Evolutionary conservation across 2,329 filamentous ascomycete species (phyloP).

Genomic region (Neofusicoccum parvum): DNA sequence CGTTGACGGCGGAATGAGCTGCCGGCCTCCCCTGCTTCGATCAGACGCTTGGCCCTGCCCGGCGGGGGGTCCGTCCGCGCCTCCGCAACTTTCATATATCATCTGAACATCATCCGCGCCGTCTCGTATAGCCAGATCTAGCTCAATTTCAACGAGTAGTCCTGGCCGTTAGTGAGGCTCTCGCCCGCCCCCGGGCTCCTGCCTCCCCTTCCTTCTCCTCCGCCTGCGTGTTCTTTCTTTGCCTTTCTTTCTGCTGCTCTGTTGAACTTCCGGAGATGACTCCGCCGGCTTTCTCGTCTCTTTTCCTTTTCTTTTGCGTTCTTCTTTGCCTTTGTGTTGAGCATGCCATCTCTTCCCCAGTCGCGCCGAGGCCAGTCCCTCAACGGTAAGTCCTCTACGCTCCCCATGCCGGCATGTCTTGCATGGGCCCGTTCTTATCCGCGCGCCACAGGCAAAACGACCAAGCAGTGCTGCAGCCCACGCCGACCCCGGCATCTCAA

Average conservation of each 20-base stretch:
- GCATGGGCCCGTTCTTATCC: background rate
- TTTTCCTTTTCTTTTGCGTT: background rate
- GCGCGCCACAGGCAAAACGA: background rate
- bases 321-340: background rate
- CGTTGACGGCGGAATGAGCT: background rate
- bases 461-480: background rate
- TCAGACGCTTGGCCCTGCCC: background rate
- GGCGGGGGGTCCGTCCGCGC: background rate
- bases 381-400: background rate
- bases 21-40: background rate
- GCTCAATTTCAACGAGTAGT: background rate
- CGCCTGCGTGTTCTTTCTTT: background rate
- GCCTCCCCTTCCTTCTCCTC: background rate
- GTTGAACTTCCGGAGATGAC: background rate
- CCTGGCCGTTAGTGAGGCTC: background rate
- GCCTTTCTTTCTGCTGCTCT: background rate
- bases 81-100: slow-evolving; percentile 15
- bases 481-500: background rate
- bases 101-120: slow-evolving; percentile 16
- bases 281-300: background rate
- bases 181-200: background rate
- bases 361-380: background rate
- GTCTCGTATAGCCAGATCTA: background rate
- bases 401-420: background rate
- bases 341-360: background rate